phyloP scores from a whole-genome alignment of 805 yeast species.

The Maudiozyma turicensis region DNA sequence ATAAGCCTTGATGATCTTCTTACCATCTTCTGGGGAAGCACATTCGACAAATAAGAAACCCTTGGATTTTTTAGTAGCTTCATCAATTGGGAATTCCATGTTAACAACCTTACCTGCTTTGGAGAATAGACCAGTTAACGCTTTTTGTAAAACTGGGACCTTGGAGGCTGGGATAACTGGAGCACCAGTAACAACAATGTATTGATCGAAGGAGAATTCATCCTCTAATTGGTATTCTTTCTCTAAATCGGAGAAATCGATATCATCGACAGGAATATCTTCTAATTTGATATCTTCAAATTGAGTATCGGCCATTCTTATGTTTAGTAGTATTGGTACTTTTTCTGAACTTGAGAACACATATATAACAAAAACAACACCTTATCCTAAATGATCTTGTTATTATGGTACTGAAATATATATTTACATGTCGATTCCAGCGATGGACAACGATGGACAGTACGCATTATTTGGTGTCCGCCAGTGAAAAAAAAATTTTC shows the following conservation, averaged over 20 bases:
- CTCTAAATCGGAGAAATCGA: constrained; percentile 82
- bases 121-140: constrained; percentile 68
- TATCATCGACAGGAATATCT: constrained; percentile 48
- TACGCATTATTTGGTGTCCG: too few species aligned
- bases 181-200: constrained; percentile 85
- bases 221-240: constrained; percentile 56
- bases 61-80: constrained; percentile 63
- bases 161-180: constrained; percentile 91
- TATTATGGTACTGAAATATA: too few species aligned
- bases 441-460: too few species aligned
- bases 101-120: constrained; percentile 72
- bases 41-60: constrained; percentile 85
- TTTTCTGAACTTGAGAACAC: neutral
- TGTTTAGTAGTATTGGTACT: neutral
- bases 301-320: constrained; percentile 3
- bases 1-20: constrained; percentile 66
- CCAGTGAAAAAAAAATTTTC: too few species aligned
- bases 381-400: too few species aligned
- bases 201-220: constrained; percentile 58
- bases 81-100: constrained; percentile 67
- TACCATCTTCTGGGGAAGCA: constrained; percentile 55
- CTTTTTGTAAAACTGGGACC: constrained; percentile 74
- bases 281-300: constrained; percentile 23
- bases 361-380: too few species aligned
- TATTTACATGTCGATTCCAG: too few species aligned